phyloP scores from a whole-genome alignment of 257 asterid species.

The Capsicum pubescens region DNA sequence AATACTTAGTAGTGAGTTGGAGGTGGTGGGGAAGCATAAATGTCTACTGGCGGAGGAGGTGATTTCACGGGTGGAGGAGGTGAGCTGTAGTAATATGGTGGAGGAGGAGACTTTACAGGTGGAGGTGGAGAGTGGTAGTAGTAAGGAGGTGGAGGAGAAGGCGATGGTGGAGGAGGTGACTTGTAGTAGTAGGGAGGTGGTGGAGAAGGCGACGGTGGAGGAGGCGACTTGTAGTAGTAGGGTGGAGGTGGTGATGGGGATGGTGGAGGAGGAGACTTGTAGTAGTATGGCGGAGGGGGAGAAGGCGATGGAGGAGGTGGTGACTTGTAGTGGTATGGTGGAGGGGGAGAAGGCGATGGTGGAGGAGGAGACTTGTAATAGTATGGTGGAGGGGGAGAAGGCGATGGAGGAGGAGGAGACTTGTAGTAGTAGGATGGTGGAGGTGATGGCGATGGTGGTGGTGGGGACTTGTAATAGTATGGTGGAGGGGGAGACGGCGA shows the following conservation, averaged over 20 bases:
- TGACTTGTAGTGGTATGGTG: background rate
- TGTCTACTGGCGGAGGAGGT: background rate
- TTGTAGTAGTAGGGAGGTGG: background rate
- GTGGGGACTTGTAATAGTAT: background rate
- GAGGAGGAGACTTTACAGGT: background rate
- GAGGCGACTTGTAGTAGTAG: background rate
- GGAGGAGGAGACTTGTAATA: background rate
- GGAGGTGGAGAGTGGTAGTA: background rate
- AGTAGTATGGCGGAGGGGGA: background rate
- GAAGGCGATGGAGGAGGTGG: background rate
- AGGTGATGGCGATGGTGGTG: background rate
- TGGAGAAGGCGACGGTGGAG: background rate
- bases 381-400: background rate
- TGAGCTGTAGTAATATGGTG: too few relatives aligned
- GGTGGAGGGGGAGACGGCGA: background rate
- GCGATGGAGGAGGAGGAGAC: background rate
- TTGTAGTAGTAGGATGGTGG: background rate
- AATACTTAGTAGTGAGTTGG: slow-evolving; percentile 27
- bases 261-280: background rate
- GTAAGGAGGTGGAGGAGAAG: background rate
- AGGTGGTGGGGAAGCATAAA: background rate
- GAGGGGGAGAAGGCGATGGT: background rate
- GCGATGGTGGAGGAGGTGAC: background rate
- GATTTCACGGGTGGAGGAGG: background rate
- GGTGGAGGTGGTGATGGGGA: background rate